phyloP scores from a whole-genome alignment of 2,329 filamentous ascomycete species.

The Domatiomyces catenatus region DNA sequence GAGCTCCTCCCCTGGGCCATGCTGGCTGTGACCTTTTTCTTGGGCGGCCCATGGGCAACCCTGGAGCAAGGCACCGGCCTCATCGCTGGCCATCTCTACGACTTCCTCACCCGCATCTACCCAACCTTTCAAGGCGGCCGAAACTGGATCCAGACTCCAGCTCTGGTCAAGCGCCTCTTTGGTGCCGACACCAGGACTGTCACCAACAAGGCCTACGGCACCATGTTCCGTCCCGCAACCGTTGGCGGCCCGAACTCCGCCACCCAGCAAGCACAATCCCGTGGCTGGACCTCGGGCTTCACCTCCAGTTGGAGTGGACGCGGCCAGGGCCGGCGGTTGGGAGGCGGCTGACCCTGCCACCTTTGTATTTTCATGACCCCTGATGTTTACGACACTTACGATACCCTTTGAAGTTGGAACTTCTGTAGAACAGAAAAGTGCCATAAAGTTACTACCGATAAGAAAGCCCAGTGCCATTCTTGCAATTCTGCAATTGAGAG shows the following conservation, averaged over 20 bases:
- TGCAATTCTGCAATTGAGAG: neutral
- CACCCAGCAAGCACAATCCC: constrained; percentile 9
- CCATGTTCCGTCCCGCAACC: constrained; percentile 35
- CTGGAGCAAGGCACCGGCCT: constrained; percentile 61
- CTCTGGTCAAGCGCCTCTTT: constrained; percentile 54
- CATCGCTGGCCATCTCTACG: constrained; percentile 72
- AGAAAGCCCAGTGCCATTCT: no score
- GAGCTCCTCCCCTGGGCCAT: constrained; percentile 70
- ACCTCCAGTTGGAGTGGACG: constrained; percentile 24
- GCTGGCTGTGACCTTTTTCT: constrained; percentile 58
- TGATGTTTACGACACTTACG: neutral
- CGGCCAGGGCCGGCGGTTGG: constrained; percentile 28
- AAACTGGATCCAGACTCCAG: constrained; percentile 61
- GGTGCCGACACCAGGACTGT: constrained; percentile 29
- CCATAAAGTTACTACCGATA: no score
- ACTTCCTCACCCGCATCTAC: constrained; percentile 78
- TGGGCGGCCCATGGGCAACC: constrained; percentile 42
- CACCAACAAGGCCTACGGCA: constrained; percentile 43
- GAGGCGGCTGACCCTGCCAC: constrained; percentile 20
- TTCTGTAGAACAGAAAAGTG: neutral
- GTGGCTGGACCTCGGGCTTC: constrained; percentile 27
- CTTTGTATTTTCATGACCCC: neutral
- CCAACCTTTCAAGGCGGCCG: constrained; percentile 73
- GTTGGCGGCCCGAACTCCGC: neutral
- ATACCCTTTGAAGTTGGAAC: neutral